phyloP scores from a whole-genome alignment of 768 basidiomycete species.

The Thelephora aurantiotincta region DNA sequence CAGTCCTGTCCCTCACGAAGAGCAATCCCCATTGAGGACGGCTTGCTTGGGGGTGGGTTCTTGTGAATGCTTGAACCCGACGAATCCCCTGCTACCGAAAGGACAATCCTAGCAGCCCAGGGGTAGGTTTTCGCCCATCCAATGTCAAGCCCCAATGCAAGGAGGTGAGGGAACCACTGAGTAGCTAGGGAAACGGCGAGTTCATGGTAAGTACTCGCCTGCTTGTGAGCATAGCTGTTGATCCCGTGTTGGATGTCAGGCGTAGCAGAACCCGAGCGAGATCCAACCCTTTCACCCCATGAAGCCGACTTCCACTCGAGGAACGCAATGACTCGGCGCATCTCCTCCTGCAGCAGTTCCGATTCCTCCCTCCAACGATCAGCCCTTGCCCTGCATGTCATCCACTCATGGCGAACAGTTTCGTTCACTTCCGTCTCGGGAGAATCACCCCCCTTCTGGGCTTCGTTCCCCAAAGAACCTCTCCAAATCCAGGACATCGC shows the following conservation, averaged over 20 bases:
- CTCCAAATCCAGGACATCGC: constrained; percentile 9
- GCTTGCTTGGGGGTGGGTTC: too few relatives aligned
- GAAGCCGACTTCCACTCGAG: constrained; percentile 9
- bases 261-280: too few relatives aligned
- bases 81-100: too few relatives aligned
- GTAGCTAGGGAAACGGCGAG: not conserved
- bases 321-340: constrained; percentile 14
- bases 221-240: constrained; percentile 1
- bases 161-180: not conserved
- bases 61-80: too few relatives aligned
- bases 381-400: constrained; percentile 15
- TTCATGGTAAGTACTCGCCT: not conserved
- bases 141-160: too few relatives aligned
- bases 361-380: constrained; percentile 23
- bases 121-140: too few relatives aligned
- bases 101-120: too few relatives aligned
- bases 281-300: constrained; percentile 8
- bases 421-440: not conserved
- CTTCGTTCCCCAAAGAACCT: not conserved
- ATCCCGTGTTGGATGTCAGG: not conserved
- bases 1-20: too few relatives aligned
- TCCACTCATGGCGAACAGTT: constrained; percentile 7
- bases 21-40: too few relatives aligned
- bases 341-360: constrained; percentile 20
- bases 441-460: not conserved